phyloP scores from a whole-genome alignment of 306 rosid species.

The Senna siamea region DNA sequence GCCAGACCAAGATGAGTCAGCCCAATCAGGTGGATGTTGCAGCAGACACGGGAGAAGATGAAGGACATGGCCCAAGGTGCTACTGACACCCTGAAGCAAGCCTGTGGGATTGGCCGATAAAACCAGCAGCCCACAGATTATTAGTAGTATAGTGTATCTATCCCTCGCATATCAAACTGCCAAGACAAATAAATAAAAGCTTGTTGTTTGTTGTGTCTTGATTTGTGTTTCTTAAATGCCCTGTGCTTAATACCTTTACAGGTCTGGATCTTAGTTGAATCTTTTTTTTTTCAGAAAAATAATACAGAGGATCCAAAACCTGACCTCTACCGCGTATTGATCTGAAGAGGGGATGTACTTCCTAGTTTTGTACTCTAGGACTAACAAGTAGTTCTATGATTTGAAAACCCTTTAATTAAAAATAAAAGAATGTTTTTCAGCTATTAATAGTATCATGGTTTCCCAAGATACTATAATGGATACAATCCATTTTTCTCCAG shows the following conservation, averaged over 20 bases:
- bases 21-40: conserved; percentile 47
- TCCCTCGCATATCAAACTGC: too few species aligned
- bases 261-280: too few species aligned
- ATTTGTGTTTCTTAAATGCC: too few species aligned
- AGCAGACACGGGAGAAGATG: conserved; percentile 67
- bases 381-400: too few species aligned
- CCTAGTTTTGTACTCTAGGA: too few species aligned
- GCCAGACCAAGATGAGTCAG: conserved; percentile 36
- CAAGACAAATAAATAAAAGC: neutral
- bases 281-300: too few species aligned
- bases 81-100: conserved; percentile 55
- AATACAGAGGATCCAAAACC: too few species aligned
- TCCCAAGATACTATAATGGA: conserved; percentile 1
- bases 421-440: neutral
- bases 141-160: neutral
- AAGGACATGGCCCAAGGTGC: conserved; percentile 60
- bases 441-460: neutral
- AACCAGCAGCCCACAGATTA: neutral
- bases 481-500: neutral
- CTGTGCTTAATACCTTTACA: too few species aligned
- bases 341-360: too few species aligned
- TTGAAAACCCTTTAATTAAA: neutral
- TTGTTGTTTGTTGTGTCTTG: too few species aligned
- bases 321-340: too few species aligned
- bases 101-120: conserved; percentile 57